Conservation (phyloP, 2,329 filamentous ascomycete species). For the Pseudopithomyces chartarum region DNA sequence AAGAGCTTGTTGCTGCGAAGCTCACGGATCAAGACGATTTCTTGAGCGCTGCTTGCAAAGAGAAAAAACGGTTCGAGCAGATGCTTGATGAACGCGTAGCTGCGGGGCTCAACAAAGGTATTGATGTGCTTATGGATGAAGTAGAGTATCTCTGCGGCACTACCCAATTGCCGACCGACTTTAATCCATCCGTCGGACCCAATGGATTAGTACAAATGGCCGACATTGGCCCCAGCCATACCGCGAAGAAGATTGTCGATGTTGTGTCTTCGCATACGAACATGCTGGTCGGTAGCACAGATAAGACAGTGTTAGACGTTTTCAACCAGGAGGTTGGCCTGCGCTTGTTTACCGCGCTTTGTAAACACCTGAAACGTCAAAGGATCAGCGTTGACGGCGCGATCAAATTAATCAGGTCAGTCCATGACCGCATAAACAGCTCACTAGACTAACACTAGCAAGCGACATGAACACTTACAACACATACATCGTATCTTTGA, state of each 20-base stretch:
- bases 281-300: constrained; percentile 93
- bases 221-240: constrained; percentile 76
- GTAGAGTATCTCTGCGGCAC: constrained; percentile 94
- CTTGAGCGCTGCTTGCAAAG: constrained; percentile 84
- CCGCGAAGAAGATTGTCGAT: constrained; percentile 79
- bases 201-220: constrained; percentile 41
- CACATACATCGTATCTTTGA: constrained; percentile 78
- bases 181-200: constrained; percentile 69
- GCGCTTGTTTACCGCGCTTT: constrained; percentile 86
- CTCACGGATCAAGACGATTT: constrained; percentile 94
- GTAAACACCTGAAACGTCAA: constrained; percentile 97
- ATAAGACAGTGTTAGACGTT: constrained; percentile 97
- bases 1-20: constrained; percentile 82
- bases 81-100: constrained; percentile 98
- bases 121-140: constrained; percentile 97
- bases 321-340: constrained; percentile 98
- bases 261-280: constrained; percentile 86
- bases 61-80: constrained; percentile 98
- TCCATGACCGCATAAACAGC: not conserved
- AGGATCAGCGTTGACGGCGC: constrained; percentile 88
- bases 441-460: constrained; percentile 11
- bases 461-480: constrained; percentile 96
- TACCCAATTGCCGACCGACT: constrained; percentile 83
- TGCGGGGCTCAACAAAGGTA: constrained; percentile 93
- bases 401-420: constrained; percentile 79